Evolutionary conservation across 805 yeast genomes (phyloP).

Genomic region (Candida xyloterini): DNA sequence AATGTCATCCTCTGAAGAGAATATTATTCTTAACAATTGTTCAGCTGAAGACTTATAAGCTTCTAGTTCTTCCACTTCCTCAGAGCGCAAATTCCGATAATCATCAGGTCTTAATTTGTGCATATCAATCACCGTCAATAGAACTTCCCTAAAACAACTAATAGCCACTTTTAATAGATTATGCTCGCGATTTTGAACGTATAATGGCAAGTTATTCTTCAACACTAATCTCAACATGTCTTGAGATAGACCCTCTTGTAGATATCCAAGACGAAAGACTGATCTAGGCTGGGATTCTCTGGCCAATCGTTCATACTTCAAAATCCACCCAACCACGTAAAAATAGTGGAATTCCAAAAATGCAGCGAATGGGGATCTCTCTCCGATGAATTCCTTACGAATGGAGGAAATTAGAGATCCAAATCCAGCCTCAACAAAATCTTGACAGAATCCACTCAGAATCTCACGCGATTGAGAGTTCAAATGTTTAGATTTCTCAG

Average conservation of each 20-base stretch:
- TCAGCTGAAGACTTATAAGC: slow-evolving; percentile 30
- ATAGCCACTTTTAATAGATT: slow-evolving; percentile 68
- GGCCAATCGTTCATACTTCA: slow-evolving; percentile 55
- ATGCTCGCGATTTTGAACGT: slow-evolving; percentile 45
- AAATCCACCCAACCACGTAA: slow-evolving; percentile 69
- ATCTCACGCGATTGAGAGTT: slow-evolving; percentile 30
- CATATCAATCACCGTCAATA: slow-evolving; percentile 42
- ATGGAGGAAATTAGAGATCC: slow-evolving; percentile 57
- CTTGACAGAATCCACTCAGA: slow-evolving; percentile 46
- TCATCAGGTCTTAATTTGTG: slow-evolving; percentile 34
- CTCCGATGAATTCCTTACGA: slow-evolving; percentile 32
- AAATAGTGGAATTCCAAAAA: slow-evolving; percentile 46
- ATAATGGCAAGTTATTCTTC: slow-evolving; percentile 35
- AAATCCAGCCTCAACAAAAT: slow-evolving; percentile 72
- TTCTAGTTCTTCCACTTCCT: slow-evolving; percentile 46
- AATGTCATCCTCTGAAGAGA: slow-evolving; percentile 60
- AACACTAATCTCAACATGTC: slow-evolving; percentile 53
- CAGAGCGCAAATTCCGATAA: slow-evolving; percentile 39
- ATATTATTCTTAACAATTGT: slow-evolving; percentile 52
- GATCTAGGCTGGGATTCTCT: slow-evolving; percentile 34
- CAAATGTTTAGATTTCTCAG: slow-evolving; percentile 28
- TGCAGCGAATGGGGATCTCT: slow-evolving; percentile 33
- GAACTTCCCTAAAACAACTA: slow-evolving; percentile 61
- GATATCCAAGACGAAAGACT: slow-evolving; percentile 23
- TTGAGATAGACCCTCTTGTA: slow-evolving; percentile 52